phyloP scores from a whole-genome alignment of 1,284 basidiomycete species.

The Austroboletus novae-zelandiae region DNA sequence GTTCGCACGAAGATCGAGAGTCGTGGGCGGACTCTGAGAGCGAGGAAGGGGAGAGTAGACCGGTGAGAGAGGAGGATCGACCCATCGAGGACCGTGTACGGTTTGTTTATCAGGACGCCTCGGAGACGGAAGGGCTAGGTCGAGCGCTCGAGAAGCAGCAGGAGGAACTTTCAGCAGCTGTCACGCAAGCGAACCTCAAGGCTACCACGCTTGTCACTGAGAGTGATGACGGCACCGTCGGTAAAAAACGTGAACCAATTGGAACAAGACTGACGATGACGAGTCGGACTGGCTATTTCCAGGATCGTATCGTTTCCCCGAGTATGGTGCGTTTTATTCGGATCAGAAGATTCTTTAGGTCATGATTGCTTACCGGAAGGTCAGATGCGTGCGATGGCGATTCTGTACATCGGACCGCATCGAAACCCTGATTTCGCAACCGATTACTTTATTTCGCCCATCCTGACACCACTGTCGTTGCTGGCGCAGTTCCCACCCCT shows the following conservation, averaged over 20 bases:
- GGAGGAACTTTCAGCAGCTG: constrained; percentile 45
- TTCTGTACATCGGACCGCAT: constrained; percentile 92
- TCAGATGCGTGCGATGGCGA: constrained; percentile 98
- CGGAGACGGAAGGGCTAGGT: constrained; percentile 20
- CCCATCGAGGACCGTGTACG: constrained; percentile 62
- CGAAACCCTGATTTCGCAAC: constrained; percentile 91
- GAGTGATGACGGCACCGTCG: constrained; percentile 30
- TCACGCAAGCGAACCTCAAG: constrained; percentile 47
- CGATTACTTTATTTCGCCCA: constrained; percentile 94
- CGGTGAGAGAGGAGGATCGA: constrained; percentile 55
- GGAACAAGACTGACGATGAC: constrained; percentile 95
- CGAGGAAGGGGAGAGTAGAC: constrained; percentile 45
- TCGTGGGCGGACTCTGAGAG: constrained; percentile 53
- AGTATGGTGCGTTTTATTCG: constrained; percentile 69
- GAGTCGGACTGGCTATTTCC: constrained; percentile 91
- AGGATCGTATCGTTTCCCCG: constrained; percentile 87
- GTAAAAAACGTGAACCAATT: constrained; percentile 50
- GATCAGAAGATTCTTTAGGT: constrained; percentile 1
- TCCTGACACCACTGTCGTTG: constrained; percentile 80
- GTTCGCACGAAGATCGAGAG: constrained; percentile 37
- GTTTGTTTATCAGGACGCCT: constrained; percentile 42
- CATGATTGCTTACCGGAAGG: constrained; percentile 10
- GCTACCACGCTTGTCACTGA: constrained; percentile 35
- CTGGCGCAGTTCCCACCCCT: constrained; percentile 93
- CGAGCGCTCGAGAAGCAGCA: constrained; percentile 47